These are phyloP conservation scores for Citeromyces nyonsensis DNA, from an alignment of 805 yeast genomes.

Conservation along the genomic window DNA sequence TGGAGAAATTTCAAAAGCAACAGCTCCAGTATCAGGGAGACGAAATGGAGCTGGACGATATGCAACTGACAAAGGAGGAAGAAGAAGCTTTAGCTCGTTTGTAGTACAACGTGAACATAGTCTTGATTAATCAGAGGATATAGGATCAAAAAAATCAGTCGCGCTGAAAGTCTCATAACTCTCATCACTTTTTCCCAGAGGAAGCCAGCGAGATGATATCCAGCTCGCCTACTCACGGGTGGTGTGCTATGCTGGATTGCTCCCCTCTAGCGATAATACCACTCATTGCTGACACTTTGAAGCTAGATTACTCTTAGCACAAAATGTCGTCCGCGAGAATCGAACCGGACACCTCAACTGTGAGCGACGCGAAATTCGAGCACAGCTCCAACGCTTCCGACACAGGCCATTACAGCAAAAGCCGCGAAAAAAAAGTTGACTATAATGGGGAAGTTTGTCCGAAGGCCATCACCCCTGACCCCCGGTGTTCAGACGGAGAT, in stretches of 20 bases:
- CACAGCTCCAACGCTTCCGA: slow-evolving; percentile 6
- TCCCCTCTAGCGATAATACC: slow-evolving; percentile 23
- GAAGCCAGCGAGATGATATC: slow-evolving; percentile 20
- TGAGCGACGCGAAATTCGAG: slow-evolving; percentile 3
- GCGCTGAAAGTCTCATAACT: slow-evolving; percentile 4
- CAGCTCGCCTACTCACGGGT: slow-evolving; percentile 25
- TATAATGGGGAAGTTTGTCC: too few relatives aligned
- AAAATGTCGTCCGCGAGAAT: slow-evolving; percentile 19
- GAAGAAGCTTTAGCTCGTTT: slow-evolving; percentile 6
- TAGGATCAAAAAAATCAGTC: slow-evolving; percentile 5
- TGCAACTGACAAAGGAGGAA: slow-evolving; percentile 6
- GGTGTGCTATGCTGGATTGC: slow-evolving; percentile 26
- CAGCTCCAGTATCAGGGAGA: slow-evolving; percentile 17
- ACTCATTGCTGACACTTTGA: slow-evolving; percentile 13
- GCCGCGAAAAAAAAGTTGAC: too few relatives aligned
- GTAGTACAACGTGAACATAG: too few relatives aligned
- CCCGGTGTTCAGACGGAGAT: too few relatives aligned
- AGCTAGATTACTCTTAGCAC: slow-evolving; percentile 16
- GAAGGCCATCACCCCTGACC: too few relatives aligned
- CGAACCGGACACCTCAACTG: slow-evolving; percentile 26
- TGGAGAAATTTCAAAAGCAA: slow-evolving; percentile 39
- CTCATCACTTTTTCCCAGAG: slow-evolving; percentile 7
- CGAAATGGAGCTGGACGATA: slow-evolving; percentile 8
- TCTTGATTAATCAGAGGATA: too few relatives aligned
- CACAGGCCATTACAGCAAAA: slow-evolving; percentile 8